Evolutionary conservation across 2,329 filamentous ascomycete species (phyloP).

Genomic region (Calonectria pauciramosa): DNA sequence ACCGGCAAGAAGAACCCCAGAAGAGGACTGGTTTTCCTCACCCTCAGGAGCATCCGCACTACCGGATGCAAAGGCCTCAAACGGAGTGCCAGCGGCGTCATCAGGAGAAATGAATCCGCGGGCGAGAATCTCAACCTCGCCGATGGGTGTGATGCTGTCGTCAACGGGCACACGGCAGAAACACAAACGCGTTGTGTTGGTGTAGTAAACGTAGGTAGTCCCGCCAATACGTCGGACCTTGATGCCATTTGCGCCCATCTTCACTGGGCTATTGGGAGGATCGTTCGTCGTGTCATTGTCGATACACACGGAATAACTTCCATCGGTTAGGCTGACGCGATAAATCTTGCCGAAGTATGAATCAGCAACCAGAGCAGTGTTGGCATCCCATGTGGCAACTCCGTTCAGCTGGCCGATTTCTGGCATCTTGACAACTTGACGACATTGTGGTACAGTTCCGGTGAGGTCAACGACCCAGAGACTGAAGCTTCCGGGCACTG

Average conservation of each 20-base stretch:
- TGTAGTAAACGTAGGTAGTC: not conserved
- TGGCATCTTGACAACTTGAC: not conserved
- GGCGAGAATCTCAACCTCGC: not conserved
- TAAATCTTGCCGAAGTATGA: not conserved
- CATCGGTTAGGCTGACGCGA: not conserved
- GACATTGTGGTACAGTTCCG: not conserved
- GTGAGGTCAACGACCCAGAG: not conserved
- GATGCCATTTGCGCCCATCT: not conserved
- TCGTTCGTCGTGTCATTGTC: not conserved
- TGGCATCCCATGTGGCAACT: not conserved
- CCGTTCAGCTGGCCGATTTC: not conserved
- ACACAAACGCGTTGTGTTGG: not conserved
- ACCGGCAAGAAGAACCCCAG: not conserved
- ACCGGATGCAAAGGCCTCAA: not conserved
- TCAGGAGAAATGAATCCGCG: not conserved
- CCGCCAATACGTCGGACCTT: not conserved
- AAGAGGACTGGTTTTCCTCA: not conserved
- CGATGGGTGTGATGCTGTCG: not conserved
- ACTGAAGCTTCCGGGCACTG: not conserved
- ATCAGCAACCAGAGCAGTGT: not conserved
- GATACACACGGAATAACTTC: not conserved
- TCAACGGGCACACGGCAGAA: not conserved
- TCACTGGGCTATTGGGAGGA: not conserved
- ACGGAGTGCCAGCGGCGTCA: not conserved
- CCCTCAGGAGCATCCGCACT: not conserved